Percentiles rank a stretch among this genome's conserved stretches.
These are phyloP conservation scores for Penicillium sp. DNA, from an alignment of 2,329 filamentous ascomycete genomes.

Conservation along the genomic window DNA sequence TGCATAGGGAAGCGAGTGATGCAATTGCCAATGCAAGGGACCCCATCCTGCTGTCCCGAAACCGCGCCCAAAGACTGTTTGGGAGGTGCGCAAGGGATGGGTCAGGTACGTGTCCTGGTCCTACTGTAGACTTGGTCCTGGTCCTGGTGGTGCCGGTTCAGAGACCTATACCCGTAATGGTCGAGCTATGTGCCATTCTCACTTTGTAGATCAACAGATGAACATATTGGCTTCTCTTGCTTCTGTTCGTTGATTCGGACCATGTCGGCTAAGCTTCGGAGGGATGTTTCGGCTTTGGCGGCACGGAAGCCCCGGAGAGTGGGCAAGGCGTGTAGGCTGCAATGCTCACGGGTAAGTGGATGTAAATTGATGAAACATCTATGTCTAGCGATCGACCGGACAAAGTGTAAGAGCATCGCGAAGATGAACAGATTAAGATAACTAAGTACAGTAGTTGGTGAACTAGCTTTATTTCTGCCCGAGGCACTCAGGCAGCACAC, in stretches of 20 bases:
- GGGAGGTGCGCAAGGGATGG: constrained; percentile 22
- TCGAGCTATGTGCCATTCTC: not conserved
- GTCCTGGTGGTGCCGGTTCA: not conserved
- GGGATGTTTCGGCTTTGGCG: not conserved
- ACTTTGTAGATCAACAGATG: not conserved
- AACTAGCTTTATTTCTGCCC: not conserved
- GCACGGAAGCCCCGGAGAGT: constrained; percentile 4
- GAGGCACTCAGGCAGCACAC: constrained; percentile 5
- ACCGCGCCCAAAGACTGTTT: constrained; percentile 7
- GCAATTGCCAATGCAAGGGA: constrained; percentile 19
- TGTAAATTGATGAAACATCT: not conserved
- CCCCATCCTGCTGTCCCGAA: constrained; percentile 5
- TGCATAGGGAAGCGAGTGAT: constrained; percentile 7
- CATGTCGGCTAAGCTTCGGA: not conserved
- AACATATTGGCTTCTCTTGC: not conserved
- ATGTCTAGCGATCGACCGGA: not conserved
- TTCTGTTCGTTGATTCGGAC: not conserved
- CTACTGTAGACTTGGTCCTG: not conserved
- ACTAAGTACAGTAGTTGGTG: not conserved
- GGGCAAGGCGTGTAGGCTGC: not conserved
- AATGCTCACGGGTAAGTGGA: not conserved
- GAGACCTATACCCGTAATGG: not conserved
- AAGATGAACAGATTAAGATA: not conserved
- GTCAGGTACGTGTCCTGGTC: constrained; percentile 21
- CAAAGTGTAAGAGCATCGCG: not conserved